Base-by-base conservation (phyloP, 305 asterid genomes). In the Solanum hybrid region DNA sequence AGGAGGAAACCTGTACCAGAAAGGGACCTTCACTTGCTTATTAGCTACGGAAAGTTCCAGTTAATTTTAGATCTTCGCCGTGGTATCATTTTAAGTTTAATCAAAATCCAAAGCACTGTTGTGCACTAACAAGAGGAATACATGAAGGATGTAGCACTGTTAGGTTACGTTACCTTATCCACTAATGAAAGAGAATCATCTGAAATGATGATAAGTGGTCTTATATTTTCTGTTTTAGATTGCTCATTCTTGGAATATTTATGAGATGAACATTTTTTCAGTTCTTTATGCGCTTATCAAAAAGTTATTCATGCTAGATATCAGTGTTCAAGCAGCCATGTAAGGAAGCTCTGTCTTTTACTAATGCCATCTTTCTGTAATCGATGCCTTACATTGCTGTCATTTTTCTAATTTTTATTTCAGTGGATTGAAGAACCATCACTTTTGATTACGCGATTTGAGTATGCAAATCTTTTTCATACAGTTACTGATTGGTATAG, bases 381-480 rank as follows among this genome's bases (percentile, higher is more conserved):
- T 20, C 89, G 10, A 36, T 27, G 36, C 41, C 79, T 75, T 11
- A 90, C 70, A 83, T 82, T 36, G 34, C 89, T 65, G 38, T 88
- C 72, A 24, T 79, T 26, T 38, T 88, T 24, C 77, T 22, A 22
- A 22, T 57, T 86, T 79, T 73, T 38, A 33, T 94, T 93, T 90
- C 96, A 98, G 99, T 98, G 99, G 99, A 91, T 98, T 88, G 99
- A 98, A 91, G 99, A 98, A 92, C 99, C 99, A 27, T 90, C 96
- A 29, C 93, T 98, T 92, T 92, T 97, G 79, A 95, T 97, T 31
- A 98, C 98, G 24, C 98, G 99, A 22, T 98, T 95, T 34, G 99
- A 98, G 91, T 98, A 98, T 87, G 99, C 99, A 76, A 98, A 98
- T 92, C 51, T 98, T 92, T 98, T 97, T 92, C 99, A 98, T 95